Percentiles rank a stretch among this genome's conserved stretches.
phyloP scores from a whole-genome alignment of 2,329 filamentous ascomycete species.

The Aspergillus sp. region DNA sequence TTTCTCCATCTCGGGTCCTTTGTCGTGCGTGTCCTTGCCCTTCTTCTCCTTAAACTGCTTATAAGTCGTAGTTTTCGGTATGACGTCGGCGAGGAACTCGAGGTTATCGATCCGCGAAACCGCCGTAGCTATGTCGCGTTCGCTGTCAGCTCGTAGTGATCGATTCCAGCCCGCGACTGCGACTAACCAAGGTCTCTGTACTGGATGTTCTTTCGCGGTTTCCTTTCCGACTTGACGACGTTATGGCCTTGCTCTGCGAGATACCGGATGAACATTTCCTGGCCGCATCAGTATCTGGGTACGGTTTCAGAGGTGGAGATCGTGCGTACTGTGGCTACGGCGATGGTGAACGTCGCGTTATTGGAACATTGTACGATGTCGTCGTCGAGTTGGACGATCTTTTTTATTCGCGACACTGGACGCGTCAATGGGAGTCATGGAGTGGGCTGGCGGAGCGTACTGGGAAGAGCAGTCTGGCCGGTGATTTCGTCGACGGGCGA shows the following conservation, averaged over 20 bases:
- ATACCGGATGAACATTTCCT: conserved; percentile 95
- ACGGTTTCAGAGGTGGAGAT: too few species aligned
- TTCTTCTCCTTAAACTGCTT: conserved; percentile 64
- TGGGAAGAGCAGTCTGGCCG: conserved; percentile 72
- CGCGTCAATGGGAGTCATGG: conserved; percentile 1
- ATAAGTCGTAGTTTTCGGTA: conserved; percentile 76
- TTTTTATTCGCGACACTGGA: conserved; percentile 85
- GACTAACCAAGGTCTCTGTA: conserved; percentile 79
- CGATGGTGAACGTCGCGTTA: conserved; percentile 89
- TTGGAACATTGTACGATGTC: conserved; percentile 82
- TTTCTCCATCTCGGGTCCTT: conserved; percentile 25
- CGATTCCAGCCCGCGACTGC: neutral
- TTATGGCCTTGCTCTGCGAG: conserved; percentile 76
- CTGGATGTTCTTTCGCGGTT: conserved; percentile 86
- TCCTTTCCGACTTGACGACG: conserved; percentile 81
- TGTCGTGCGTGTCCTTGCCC: conserved; percentile 26
- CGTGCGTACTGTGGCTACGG: conserved; percentile 66
- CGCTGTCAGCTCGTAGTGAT: conserved; percentile 6
- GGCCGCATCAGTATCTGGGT: neutral
- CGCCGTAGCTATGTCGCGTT: conserved; percentile 55
- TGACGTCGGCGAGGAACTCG: conserved; percentile 85
- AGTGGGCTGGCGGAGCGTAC: conserved; percentile 44
- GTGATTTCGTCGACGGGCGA: conserved; percentile 72
- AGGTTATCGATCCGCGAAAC: conserved; percentile 84
- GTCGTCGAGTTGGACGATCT: conserved; percentile 81